Conservation (phyloP, 164 flowering plant species). For the Dillenia turbinata region DNA sequence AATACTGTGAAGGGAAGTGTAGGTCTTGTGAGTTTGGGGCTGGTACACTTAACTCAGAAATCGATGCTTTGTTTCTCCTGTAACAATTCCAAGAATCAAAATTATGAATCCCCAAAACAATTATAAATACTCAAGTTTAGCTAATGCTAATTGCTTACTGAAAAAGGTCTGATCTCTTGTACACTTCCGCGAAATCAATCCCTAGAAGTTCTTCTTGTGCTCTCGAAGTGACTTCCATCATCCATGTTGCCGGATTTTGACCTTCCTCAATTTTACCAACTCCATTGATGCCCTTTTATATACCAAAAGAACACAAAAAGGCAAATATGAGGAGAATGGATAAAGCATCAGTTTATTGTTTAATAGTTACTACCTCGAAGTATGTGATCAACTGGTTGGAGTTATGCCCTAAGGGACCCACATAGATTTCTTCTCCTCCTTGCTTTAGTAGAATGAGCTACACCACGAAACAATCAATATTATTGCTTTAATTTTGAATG, state of each 20-base stretch:
- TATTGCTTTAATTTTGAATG: too few relatives aligned
- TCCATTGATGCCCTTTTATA: conserved; percentile 25
- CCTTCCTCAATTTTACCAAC: conserved; percentile 25
- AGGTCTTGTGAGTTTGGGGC: conserved; percentile 40
- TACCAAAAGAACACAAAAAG: not conserved
- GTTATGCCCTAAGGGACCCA: conserved; percentile 37
- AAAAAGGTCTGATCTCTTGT: conserved; percentile 21
- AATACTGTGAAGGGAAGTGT: conserved; percentile 35
- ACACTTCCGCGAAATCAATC: conserved; percentile 21
- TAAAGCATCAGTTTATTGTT: not conserved
- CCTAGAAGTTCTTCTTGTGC: conserved; percentile 27
- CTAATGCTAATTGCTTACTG: not conserved
- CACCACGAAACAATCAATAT: not conserved
- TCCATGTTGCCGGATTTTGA: conserved; percentile 37
- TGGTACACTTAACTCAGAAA: conserved; percentile 37
- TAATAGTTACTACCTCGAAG: conserved; percentile 28
- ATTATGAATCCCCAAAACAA: not conserved
- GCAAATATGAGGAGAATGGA: not conserved
- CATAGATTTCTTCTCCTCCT: conserved; percentile 44
- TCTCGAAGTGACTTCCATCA: conserved; percentile 26
- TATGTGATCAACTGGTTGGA: conserved; percentile 33
- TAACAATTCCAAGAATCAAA: conserved; percentile 1
- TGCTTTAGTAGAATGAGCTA: conserved; percentile 39
- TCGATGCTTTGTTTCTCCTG: conserved; percentile 54
- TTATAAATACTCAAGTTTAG: not conserved